Evolutionary conservation across 805 yeast species (phyloP), one percentile per base, ranked within the genome.

Genomic region (Cyberlindnera galapagoensis): DNA sequence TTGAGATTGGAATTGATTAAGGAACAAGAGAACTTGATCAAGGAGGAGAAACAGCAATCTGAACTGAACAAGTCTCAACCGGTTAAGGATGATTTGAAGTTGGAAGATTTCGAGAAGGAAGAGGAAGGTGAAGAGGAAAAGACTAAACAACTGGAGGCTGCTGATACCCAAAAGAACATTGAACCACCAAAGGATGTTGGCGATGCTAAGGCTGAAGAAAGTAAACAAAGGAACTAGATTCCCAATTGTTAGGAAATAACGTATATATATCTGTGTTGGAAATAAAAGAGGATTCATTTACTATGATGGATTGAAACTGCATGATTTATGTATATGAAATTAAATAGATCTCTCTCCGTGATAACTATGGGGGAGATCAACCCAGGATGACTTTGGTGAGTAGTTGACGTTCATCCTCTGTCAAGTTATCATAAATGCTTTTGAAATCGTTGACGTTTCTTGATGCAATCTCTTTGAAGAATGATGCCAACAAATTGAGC

Each of bases 1-100:
- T 79, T 80, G 58, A 76, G 80, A 47, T 66, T 81, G 42, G 78
- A 79, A 46, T 82, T 81, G 30, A 60, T 81, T 39, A 79, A 78
- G 56, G 92, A 81, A 57, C 92, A 81, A 63, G 86, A 81, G 57
- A 80, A 76, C 44, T 59, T 82, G 51, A 90, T 90, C 57, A 74
- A 84, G 61, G 86, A 82, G 55, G 98, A 90, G 61, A 78, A 75
- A 59, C 72, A 74, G 53, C 84, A 88, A 55, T 90, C 82, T 49
- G 71, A 74, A 28, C 24, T 36, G 11, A 14, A 34, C 35, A 9
- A 46, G 5, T 27, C 36, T 31, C 39, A 36, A 7, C 54, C 51
- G n/a, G 51, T 58, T 13, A 43, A 53, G 12, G 69, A 63, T 38
- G 59, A 54, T 34, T 60, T 60, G 24, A 51, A 54, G 13, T 44